Evolutionary conservation across 2,329 filamentous ascomycete species (phyloP), one percentile per base, ranked within the genome.

Genomic region (Drechslerella stenobrocha): DNA sequence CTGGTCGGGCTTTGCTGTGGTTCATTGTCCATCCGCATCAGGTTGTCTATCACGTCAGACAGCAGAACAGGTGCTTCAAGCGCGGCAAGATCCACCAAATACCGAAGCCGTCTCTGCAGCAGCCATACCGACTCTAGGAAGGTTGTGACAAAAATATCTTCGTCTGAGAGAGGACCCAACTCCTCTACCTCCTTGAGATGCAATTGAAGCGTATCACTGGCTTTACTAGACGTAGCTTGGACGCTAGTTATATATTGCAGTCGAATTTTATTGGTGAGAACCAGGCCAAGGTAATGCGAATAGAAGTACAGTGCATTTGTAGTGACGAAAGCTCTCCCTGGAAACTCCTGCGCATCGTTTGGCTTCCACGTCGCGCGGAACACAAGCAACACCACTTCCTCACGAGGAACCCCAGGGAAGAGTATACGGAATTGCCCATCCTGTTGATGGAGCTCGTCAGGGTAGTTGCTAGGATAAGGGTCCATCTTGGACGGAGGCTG

Each of bases 251-350:
- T 89, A 18, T 83, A 85, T 56, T 86, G 82, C 60, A 98, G 80
- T 56, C 82, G 84, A 51, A 95, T 84, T 13, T 84, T 84, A 51
- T 90, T 92, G 0, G 92, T 88, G 32, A 96, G 81, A 0, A 97
- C 87, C 3, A 98, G 81, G 3, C 93, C 93, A 75, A 96, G 85
- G 74, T 96, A 89, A 74, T 97, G 88, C 73, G 91, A 95, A 77
- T 96, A 98, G 75, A 98, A 97, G 76, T 95, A 97, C 75, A 98
- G 85, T 70, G 91, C 88, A 69, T 87, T 85, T 0, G 87, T 82
- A 0, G 92, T 97, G 65, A 96, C 86, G 75, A 95, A 98, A 22
- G 95, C 85, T 53, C 93, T 84, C 0, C 93, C 87, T 6, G 87
- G 86, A 65, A 97, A 89, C 67, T 88, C 86, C 76, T 88, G 86